Conservation (phyloP, 1,284 basidiomycete species). For the Trametes pubescens region DNA sequence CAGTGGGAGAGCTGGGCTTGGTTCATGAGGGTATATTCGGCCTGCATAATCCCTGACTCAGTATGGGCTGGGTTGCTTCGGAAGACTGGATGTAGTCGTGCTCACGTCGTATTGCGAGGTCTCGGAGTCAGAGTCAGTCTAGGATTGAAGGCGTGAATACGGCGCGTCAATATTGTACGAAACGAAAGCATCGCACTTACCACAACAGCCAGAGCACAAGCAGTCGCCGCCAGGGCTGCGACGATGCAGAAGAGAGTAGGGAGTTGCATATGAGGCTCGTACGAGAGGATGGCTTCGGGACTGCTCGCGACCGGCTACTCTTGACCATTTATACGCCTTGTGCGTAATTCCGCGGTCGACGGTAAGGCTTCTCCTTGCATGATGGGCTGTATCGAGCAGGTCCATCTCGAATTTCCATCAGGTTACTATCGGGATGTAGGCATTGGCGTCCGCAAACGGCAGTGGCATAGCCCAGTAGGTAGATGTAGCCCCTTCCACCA, state of each 20-base stretch:
- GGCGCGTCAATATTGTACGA: neutral
- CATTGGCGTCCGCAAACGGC: neutral
- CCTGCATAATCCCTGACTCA: neutral
- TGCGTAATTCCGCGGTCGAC: neutral
- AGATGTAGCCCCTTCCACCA: neutral
- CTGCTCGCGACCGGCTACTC: neutral
- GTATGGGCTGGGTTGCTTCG: neutral
- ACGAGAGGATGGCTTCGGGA: too few relatives aligned
- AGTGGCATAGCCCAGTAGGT: neutral
- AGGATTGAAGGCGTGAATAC: neutral
- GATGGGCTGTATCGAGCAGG: neutral
- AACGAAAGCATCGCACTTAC: neutral
- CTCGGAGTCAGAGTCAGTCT: neutral
- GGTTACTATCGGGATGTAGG: neutral
- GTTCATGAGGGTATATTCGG: neutral
- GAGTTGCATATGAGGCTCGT: neutral
- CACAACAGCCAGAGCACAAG: neutral
- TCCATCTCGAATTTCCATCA: neutral
- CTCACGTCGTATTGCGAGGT: neutral
- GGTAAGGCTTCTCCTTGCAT: neutral
- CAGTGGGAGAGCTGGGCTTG: constrained; percentile 2
- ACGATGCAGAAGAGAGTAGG: neutral
- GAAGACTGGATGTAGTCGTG: neutral
- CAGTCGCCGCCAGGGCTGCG: neutral
- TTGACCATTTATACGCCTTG: neutral